phyloP scores from a whole-genome alignment of 163 green algal species.

The Smithsoniella earleae region DNA sequence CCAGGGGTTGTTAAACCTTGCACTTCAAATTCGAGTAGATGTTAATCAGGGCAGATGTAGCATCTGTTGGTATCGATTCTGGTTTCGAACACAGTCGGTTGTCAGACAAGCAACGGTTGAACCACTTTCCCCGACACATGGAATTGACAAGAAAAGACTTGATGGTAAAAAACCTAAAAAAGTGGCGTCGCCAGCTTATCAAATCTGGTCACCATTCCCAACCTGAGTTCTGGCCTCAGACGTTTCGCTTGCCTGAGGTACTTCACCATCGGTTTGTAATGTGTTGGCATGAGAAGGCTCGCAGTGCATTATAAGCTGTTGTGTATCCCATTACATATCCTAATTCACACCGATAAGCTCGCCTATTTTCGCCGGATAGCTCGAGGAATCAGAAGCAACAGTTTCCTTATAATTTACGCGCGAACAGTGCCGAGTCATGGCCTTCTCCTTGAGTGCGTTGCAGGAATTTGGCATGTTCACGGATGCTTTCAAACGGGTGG shows the following conservation, averaged over 20 bases:
- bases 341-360: no score
- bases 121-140: constrained; percentile 73
- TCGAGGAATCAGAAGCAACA: no score
- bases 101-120: constrained; percentile 64
- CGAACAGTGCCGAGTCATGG: background rate
- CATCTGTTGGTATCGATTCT: constrained; percentile 32
- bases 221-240: constrained; percentile 14
- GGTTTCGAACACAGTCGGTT: constrained; percentile 37
- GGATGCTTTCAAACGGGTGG: constrained; percentile 70
- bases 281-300: background rate
- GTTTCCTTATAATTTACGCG: no score
- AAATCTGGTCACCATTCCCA: constrained; percentile 43
- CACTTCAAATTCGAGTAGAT: no score
- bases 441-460: constrained; percentile 36
- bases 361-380: no score
- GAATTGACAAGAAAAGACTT: constrained; percentile 82
- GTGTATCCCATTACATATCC: no score
- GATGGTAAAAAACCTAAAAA: constrained; percentile 81
- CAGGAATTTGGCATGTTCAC: constrained; percentile 72
- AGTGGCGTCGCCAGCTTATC: constrained; percentile 56
- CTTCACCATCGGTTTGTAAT: background rate
- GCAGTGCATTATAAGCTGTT: no score
- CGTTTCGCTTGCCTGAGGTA: constrained; percentile 23
- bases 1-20: no score
- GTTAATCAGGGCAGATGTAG: constrained; percentile 38